Evolutionary conservation across 495 filamentous ascomycete species (phyloP).

Genomic region (Recurvomyces mirabilis): DNA sequence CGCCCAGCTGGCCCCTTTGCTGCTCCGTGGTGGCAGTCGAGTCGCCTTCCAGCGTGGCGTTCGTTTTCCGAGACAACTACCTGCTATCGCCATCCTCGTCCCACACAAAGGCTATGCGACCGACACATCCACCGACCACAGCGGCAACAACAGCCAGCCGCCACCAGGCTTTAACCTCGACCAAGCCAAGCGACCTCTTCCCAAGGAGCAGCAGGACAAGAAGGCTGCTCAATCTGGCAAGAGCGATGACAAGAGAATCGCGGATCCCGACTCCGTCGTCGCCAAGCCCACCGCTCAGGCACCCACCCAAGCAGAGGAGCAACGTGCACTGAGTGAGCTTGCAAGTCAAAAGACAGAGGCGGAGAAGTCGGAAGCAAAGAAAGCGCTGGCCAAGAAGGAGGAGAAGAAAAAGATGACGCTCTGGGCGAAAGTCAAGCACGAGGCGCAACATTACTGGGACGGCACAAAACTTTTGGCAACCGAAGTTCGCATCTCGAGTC

Average conservation of each 20-base stretch:
- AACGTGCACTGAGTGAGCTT: constrained; percentile 35
- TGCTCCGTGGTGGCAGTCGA: constrained; percentile 27
- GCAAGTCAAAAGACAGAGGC: constrained; percentile 36
- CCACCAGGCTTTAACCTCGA: constrained; percentile 91
- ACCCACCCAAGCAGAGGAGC: constrained; percentile 38
- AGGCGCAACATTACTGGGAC: constrained; percentile 93
- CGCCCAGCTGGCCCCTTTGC: constrained; percentile 24
- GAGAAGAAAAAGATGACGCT: constrained; percentile 77
- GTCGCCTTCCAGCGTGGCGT: constrained; percentile 21
- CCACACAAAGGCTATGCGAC: constrained; percentile 42
- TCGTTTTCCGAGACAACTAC: constrained; percentile 21
- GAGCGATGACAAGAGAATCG: constrained; percentile 1
- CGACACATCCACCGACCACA: constrained; percentile 46
- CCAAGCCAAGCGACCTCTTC: constrained; percentile 70
- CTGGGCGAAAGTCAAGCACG: constrained; percentile 85
- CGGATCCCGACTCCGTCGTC: constrained; percentile 24
- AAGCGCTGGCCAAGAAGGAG: constrained; percentile 53
- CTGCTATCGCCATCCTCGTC: constrained; percentile 32
- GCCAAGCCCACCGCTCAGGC: constrained; percentile 33
- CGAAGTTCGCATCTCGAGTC: constrained; percentile 84
- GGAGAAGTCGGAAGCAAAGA: constrained; percentile 42
- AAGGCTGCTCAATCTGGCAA: constrained; percentile 24
- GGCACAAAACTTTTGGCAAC: constrained; percentile 93
- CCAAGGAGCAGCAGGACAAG: constrained; percentile 2
- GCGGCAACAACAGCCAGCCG: constrained; percentile 49